Conservation (phyloP, 495 filamentous ascomycete species). For the Bombardia bombarda region DNA sequence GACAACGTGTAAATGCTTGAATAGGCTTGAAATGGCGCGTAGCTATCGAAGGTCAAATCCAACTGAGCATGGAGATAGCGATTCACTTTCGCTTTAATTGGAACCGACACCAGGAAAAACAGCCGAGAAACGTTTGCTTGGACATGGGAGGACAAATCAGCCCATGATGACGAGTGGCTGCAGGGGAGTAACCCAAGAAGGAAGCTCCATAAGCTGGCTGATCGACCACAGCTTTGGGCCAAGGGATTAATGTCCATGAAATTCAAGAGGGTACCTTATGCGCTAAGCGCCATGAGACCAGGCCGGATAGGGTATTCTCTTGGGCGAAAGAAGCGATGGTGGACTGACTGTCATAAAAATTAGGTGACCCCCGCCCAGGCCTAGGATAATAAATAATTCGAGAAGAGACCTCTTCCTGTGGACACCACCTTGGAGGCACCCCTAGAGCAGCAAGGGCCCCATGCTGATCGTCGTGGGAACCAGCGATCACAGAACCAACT, state of each 20-base stretch:
- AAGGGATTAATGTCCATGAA: conserved; percentile 1
- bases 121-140: conserved; percentile 1
- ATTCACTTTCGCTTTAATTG: background rate
- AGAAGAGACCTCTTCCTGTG: too few relatives aligned
- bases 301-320: background rate
- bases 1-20: background rate
- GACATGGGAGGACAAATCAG: background rate
- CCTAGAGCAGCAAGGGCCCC: background rate
- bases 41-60: background rate
- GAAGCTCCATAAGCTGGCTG: conserved; percentile 8
- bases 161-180: conserved; percentile 7
- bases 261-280: background rate
- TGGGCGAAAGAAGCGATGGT: background rate
- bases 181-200: conserved; percentile 3
- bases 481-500: too few relatives aligned
- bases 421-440: too few relatives aligned
- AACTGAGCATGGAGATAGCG: background rate
- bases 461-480: conserved; percentile 7
- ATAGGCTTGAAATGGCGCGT: background rate
- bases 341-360: background rate
- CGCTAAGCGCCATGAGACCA: background rate
- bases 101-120: conserved; percentile 1
- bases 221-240: conserved; percentile 7
- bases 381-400: too few relatives aligned
- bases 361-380: background rate